phyloP scores from a whole-genome alignment of 805 yeast species.

The Zygosaccharomyces rouxii region DNA sequence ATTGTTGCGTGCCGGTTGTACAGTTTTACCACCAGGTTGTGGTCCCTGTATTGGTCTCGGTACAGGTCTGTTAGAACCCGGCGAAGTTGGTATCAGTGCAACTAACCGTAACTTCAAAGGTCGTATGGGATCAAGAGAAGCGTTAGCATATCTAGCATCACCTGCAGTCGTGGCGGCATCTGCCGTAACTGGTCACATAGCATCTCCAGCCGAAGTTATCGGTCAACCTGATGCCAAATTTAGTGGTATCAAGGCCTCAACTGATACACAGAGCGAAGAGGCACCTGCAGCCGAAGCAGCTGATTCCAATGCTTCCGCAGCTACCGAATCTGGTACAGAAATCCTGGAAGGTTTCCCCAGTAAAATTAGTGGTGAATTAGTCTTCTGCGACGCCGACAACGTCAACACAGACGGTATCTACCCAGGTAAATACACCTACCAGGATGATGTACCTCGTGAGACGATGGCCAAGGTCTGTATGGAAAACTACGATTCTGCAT shows the following conservation, averaged over 20 bases:
- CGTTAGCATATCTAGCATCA: conserved; percentile 90
- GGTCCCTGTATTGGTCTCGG: conserved; percentile 99
- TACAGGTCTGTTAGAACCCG: conserved; percentile 85
- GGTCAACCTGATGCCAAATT: conserved; percentile 52
- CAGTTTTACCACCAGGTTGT: conserved; percentile 95
- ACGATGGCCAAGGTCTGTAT: conserved; percentile 99
- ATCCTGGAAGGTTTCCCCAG: conserved; percentile 90
- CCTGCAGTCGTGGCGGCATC: conserved; percentile 99
- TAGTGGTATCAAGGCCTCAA: conserved; percentile 43
- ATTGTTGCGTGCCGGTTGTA: conserved; percentile 88
- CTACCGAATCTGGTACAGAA: conserved; percentile 50
- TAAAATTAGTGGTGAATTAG: conserved; percentile 82
- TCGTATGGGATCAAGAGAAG: conserved; percentile 97
- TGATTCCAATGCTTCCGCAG: conserved; percentile 27
- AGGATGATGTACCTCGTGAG: conserved; percentile 91
- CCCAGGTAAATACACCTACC: conserved; percentile 98
- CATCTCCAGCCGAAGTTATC: conserved; percentile 79
- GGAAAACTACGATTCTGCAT: conserved; percentile 96
- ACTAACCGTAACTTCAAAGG: conserved; percentile 99
- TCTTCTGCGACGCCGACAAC: conserved; percentile 93
- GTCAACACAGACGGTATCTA: conserved; percentile 98
- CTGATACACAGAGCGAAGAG: conserved; percentile 18
- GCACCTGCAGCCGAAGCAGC: conserved; percentile 33
- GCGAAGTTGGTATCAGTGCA: conserved; percentile 97
- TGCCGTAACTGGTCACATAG: conserved; percentile 92